Evolutionary conservation across 768 basidiomycete species (phyloP), one percentile per base, ranked within the genome.

Genomic region (Suillus paluster): DNA sequence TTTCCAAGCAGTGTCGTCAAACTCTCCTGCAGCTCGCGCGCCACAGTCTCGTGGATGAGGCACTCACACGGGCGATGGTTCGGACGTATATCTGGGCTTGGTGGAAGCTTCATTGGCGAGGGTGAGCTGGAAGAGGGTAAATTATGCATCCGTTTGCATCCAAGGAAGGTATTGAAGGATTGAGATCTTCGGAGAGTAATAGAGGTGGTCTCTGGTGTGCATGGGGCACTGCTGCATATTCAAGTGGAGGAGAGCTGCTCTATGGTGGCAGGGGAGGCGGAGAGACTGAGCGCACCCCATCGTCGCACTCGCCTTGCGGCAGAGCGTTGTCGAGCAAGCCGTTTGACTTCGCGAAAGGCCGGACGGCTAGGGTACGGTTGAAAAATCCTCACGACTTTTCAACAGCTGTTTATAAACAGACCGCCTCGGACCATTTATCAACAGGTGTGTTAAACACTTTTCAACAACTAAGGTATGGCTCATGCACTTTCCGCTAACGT

Each of bases 1-100:
- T 94, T 93, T 9, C 90, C 91, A 17, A 93, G 77, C 59, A 92
- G 72, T 21, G 84, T 83, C 7, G 86, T 84, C 54, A 92, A 84
- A 63, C 85, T 89, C 65, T 91, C 87, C 64, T 89, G 84, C 21
- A 92, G 76, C 19, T 83, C 88, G 66, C 78, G 83, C n/a, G 86
- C 78, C 25, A 80, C 80, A 53, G n/a, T 82, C 79, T 53, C 78
- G 75, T 53, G 81, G 78, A 33, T 85, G 78, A 57, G 66, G 68
- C 27, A 79, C 74, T 45, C 78, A 82, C 0, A 59, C 57, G 6
- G 75, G 66, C 1, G 76, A 73, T 5, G 73, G 44, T 41, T 71
- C 64, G 12, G 9, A 10, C 70, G 61, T 33, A 63, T 41, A 4
- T 60, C 66, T 56, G 68, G 69, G 36, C 59, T 67, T 4, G 61